A percentile compares a stretch with the other conserved stretches of the same genome.
These are phyloP conservation scores for Melampsora americana DNA, from an alignment of 1,284 basidiomycete genomes.

Conservation along the genomic window DNA sequence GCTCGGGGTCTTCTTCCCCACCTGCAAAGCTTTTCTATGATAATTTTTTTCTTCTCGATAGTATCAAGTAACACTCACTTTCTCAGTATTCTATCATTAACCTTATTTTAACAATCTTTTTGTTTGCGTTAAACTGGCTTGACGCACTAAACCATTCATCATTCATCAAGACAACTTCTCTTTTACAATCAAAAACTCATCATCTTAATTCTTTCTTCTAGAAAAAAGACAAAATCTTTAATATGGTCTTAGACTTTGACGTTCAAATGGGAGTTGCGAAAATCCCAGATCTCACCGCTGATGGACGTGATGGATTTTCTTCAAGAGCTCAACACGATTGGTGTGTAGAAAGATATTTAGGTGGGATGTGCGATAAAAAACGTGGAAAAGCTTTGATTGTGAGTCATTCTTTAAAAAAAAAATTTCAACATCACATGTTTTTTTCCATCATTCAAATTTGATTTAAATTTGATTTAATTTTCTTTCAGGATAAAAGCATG, in stretches of 20 bases:
- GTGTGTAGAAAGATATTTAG: constrained; percentile 41
- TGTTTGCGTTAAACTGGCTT: background rate
- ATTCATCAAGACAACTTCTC: background rate
- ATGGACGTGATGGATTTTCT: constrained; percentile 43
- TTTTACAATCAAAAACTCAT: background rate
- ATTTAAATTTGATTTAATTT: too few relatives aligned
- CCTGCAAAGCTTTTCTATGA: background rate
- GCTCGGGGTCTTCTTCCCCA: background rate
- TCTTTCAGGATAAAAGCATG: constrained; percentile 31
- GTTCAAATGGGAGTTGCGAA: constrained; percentile 30
- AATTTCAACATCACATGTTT: background rate
- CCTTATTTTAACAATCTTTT: background rate
- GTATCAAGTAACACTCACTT: background rate
- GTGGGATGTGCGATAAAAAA: constrained; percentile 44
- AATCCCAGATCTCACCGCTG: constrained; percentile 39
- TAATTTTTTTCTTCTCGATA: constrained; percentile 2
- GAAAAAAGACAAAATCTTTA: background rate
- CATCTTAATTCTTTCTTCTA: background rate
- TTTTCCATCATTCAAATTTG: background rate
- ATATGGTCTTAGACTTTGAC: constrained; percentile 31
- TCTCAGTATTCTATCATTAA: background rate
- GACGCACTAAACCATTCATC: background rate
- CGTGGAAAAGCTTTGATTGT: constrained; percentile 44
- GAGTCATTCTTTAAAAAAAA: background rate
- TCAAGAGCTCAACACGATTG: constrained; percentile 41